Percentiles rank a stretch among this genome's conserved stretches.
These are phyloP conservation scores for Sclerotinia subarctica DNA, from an alignment of 2,329 filamentous ascomycete species.

Conservation along the genomic window DNA sequence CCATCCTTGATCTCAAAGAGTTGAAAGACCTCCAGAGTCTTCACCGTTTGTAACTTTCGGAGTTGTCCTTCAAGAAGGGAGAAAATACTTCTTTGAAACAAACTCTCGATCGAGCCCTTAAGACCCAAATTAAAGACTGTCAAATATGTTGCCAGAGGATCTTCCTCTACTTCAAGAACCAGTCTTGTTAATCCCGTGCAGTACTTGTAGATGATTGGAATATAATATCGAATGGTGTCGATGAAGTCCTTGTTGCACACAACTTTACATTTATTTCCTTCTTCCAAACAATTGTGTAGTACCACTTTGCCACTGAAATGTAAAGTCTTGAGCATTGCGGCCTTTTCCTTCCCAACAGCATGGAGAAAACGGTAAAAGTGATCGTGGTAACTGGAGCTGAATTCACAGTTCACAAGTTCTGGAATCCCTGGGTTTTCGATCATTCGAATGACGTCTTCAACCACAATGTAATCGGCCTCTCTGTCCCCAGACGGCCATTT, in stretches of 20 bases:
- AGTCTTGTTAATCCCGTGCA: not conserved
- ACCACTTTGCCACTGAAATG: not conserved
- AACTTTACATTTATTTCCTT: too few species aligned
- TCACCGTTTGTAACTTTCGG: not conserved
- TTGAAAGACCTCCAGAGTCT: not conserved
- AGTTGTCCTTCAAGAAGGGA: not conserved
- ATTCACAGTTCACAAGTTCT: accelerated
- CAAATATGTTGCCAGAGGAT: accelerated
- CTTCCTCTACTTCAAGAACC: not conserved
- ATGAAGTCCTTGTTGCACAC: not conserved
- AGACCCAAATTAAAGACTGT: not conserved
- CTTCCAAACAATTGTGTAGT: not conserved
- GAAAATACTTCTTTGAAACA: not conserved
- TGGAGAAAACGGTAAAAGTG: slow-evolving; percentile 1
- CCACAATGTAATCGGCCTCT: too few species aligned
- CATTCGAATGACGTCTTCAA: not conserved
- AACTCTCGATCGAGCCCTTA: not conserved
- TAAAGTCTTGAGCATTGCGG: not conserved
- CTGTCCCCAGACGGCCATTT: not conserved
- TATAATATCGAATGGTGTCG: not conserved
- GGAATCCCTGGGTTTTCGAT: not conserved
- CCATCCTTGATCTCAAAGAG: not conserved
- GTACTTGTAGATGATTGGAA: not conserved
- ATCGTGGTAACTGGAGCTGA: not conserved
- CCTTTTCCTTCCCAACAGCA: not conserved